phyloP scores from a whole-genome alignment of 2,329 filamentous ascomycete species.

The Aspergillus sp. region DNA sequence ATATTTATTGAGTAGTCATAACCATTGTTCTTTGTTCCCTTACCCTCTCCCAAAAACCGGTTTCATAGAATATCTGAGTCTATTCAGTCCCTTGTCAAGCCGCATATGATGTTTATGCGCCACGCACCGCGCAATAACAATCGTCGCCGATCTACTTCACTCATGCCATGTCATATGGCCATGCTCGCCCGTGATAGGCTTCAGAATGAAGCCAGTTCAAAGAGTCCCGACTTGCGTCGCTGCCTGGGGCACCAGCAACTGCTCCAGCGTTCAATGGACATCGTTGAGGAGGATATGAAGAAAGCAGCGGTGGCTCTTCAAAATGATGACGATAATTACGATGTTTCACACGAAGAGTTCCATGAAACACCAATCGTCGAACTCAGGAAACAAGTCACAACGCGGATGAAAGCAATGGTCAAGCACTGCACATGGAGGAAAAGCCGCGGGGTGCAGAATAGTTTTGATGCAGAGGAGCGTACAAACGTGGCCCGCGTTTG shows the following conservation, averaged over 20 bases:
- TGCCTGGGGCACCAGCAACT: conserved; percentile 21
- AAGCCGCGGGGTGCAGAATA: neutral
- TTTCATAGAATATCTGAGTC: conserved; percentile 6
- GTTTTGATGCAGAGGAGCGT: neutral
- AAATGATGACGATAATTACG: conserved; percentile 9
- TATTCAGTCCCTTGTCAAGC: conserved; percentile 1
- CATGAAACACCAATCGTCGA: neutral
- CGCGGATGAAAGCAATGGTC: conserved; percentile 10
- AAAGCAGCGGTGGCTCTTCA: conserved; percentile 8
- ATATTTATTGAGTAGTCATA: neutral
- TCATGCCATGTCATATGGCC: conserved; percentile 11
- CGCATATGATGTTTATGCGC: conserved; percentile 4
- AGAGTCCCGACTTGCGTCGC: conserved; percentile 22
- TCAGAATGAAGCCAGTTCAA: conserved; percentile 9
- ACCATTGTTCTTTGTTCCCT: neutral
- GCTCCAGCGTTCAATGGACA: conserved; percentile 15
- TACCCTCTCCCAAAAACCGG: neutral
- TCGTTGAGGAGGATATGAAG: conserved; percentile 15
- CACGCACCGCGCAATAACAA: conserved; percentile 13
- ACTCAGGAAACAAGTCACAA: conserved; percentile 13
- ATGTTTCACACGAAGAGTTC: neutral
- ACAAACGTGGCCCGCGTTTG: neutral
- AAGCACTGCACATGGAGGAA: conserved; percentile 4
- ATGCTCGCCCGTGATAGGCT: conserved; percentile 19
- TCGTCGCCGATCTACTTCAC: conserved; percentile 9